Evolutionary conservation across 495 filamentous ascomycete genomes (phyloP), one percentile per base, ranked within the genome.

Genomic region (Penicillium chermesinum): DNA sequence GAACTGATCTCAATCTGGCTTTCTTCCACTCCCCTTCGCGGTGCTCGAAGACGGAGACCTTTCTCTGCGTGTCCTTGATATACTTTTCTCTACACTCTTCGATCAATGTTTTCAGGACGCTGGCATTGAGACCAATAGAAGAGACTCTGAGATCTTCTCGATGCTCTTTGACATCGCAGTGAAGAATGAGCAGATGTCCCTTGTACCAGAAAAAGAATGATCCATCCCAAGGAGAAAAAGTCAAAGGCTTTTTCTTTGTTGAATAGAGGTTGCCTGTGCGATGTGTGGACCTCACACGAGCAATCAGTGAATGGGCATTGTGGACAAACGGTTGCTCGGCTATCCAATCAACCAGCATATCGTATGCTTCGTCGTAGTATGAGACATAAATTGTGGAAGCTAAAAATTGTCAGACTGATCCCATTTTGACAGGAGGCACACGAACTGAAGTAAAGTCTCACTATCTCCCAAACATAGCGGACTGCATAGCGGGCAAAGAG

Each of bases 1-100:
- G 68, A 7, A 82, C 79, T 0, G 83, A 85, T 34, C 85, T 54
- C 12, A 54, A 30, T 16, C 41, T 49, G 2, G 51, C 36, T 37
- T 54, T 54, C 46, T 54, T 54, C 51, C 12, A 54, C 10, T 54
- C 46, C 14, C 41, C 46, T 42, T 54, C 46, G 32, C 27, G 35
- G 40, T 49, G 22, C 27, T 54, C 12, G 42, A 54, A 54, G 22
- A 54, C 15, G 49, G 51, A 40, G 35, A 54, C 15, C 36, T 54
- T 54, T 49, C 16, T 49, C 25, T 54, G 15, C 36, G 43, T 54
- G 15, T 18, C 37, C n/a, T 53, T 56, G 19, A 60, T 46, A 49
- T 60, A 56, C 22, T 50, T 48, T 40, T 36, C 43, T 47, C 21
- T 34, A 14, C 44, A 60, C 35, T 60, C 57, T 53, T 56, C 20